Evolutionary conservation across 2,329 filamentous ascomycete species (phyloP).

Genomic region (Sporothrix pseudoabietina): DNA sequence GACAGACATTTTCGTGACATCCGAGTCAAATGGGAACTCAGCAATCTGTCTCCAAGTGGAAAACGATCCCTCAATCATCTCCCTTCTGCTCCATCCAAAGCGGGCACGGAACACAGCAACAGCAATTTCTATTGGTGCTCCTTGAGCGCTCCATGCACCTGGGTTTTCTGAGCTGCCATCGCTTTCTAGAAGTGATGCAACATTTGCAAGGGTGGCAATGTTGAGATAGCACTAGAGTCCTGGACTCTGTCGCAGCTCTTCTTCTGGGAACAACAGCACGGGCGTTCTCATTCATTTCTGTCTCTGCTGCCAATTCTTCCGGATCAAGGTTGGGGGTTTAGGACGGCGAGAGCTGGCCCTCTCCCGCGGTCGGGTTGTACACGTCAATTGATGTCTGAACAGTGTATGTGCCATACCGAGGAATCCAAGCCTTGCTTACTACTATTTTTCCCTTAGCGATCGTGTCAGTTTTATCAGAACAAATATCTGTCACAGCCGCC

Average conservation of each 20-base stretch:
- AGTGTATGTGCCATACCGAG: constrained; percentile 57
- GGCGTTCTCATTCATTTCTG: constrained; percentile 54
- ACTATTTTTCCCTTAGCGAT: constrained; percentile 71
- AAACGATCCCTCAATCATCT: constrained; percentile 51
- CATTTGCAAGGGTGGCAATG: constrained; percentile 65
- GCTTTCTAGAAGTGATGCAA: constrained; percentile 59
- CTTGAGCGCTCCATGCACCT: constrained; percentile 63
- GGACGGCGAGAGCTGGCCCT: not conserved
- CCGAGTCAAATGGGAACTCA: constrained; percentile 68
- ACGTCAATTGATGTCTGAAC: constrained; percentile 63
- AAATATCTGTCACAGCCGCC: constrained; percentile 53
- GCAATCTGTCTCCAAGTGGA: constrained; percentile 63
- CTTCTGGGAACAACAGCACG: constrained; percentile 55
- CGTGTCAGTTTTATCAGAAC: constrained; percentile 73
- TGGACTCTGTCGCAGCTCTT: constrained; percentile 60
- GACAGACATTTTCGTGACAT: constrained; percentile 78
- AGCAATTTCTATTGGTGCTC: constrained; percentile 66
- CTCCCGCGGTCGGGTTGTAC: constrained; percentile 62
- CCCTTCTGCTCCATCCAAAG: constrained; percentile 56
- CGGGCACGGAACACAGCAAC: constrained; percentile 55
- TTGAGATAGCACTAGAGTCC: constrained; percentile 54
- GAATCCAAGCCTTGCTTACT: constrained; percentile 66
- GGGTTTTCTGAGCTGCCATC: constrained; percentile 42
- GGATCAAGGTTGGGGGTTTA: too few relatives aligned
- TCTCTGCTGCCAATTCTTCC: constrained; percentile 55